Evolutionary conservation across 2,329 filamentous ascomycete genomes (phyloP).

Genomic region (Pezicula radicicola): DNA sequence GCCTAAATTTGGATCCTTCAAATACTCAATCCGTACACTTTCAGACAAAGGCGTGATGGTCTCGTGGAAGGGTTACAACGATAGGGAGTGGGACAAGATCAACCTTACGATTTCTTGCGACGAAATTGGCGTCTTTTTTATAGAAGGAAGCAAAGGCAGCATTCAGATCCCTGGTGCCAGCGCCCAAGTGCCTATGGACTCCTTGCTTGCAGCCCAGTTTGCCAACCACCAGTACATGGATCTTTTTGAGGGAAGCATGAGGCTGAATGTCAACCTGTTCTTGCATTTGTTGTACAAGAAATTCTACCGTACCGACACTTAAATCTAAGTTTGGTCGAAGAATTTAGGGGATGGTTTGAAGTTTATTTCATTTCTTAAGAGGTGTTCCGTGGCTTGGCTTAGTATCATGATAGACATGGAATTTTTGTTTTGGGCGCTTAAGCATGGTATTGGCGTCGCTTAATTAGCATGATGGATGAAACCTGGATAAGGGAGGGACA

Average conservation of each 20-base stretch:
- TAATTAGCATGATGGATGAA: too few species aligned
- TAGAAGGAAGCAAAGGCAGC: slow-evolving; percentile 86
- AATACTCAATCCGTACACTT: slow-evolving; percentile 87
- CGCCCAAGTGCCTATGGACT: slow-evolving; percentile 84
- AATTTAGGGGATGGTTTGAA: too few species aligned
- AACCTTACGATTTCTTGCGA: slow-evolving; percentile 94
- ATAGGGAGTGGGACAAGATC: slow-evolving; percentile 85
- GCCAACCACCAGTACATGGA: slow-evolving; percentile 96
- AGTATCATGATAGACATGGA: not conserved
- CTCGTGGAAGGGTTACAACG: slow-evolving; percentile 79
- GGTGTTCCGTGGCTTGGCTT: not conserved
- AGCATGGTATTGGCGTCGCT: too few species aligned
- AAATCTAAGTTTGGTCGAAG: too few species aligned
- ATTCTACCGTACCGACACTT: slow-evolving; percentile 73
- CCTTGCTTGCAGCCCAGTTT: slow-evolving; percentile 93
- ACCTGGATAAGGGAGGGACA: too few species aligned
- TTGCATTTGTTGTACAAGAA: slow-evolving; percentile 98
- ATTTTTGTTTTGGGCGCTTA: too few species aligned
- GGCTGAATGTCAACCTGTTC: slow-evolving; percentile 94
- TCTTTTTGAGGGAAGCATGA: slow-evolving; percentile 80
- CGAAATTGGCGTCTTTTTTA: slow-evolving; percentile 87
- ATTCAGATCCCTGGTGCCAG: slow-evolving; percentile 96
- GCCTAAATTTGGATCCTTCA: slow-evolving; percentile 96
- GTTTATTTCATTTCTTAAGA: not conserved
- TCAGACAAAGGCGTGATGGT: slow-evolving; percentile 93